These are phyloP conservation scores for Medicago arabica DNA, from an alignment of 306 rosid species.

Conservation along the genomic window DNA sequence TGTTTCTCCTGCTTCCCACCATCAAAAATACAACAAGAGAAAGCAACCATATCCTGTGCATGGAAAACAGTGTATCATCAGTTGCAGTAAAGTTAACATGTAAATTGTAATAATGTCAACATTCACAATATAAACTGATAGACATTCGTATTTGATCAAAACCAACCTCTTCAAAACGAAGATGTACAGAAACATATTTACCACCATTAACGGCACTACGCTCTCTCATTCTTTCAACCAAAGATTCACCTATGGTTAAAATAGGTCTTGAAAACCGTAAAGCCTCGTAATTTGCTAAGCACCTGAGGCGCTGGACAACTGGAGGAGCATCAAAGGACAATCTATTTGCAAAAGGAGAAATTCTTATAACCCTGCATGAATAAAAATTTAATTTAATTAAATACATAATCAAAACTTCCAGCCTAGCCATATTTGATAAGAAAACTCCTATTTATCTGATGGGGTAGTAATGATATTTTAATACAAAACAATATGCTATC, in stretches of 20 bases:
- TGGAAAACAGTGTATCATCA: conserved; percentile 32
- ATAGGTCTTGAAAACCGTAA: conserved; percentile 78
- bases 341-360: conserved; percentile 97
- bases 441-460: conserved; percentile 1
- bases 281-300: conserved; percentile 93
- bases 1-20: conserved; percentile 82
- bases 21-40: conserved; percentile 94
- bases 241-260: conserved; percentile 69
- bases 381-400: conserved; percentile 19
- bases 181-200: conserved; percentile 92
- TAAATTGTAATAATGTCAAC: background rate
- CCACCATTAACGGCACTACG: conserved; percentile 84
- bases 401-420: conserved; percentile 2
- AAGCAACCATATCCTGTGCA: conserved; percentile 97
- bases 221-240: conserved; percentile 87
- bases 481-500: conserved; percentile 2
- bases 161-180: conserved; percentile 97
- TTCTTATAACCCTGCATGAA: conserved; percentile 82
- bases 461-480: conserved; percentile 15
- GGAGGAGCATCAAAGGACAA: conserved; percentile 94
- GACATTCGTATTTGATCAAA: conserved; percentile 33
- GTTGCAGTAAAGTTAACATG: conserved; percentile 37
- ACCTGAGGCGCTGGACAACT: conserved; percentile 86
- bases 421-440: conserved; percentile 30
- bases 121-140: conserved; percentile 20